Conservation (phyloP, 176 grass and related monocot species). For the Lolium perenne region DNA sequence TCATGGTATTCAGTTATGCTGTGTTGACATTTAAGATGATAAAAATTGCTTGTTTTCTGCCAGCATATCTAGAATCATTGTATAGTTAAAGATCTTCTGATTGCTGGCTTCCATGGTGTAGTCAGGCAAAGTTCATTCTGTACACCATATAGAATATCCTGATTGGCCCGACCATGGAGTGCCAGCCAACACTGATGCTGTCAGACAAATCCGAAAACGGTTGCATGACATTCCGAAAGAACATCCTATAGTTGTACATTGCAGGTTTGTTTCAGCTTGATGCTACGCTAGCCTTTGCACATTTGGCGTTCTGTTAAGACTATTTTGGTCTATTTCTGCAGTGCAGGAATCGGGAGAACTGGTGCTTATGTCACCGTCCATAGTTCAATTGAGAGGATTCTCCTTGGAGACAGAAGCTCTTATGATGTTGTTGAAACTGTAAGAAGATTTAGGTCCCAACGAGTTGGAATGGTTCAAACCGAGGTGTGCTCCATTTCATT, state of each 20-base stretch:
- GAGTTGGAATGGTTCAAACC: slow-evolving; percentile 91
- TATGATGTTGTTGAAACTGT: slow-evolving; percentile 72
- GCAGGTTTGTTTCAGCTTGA: slow-evolving; percentile 73
- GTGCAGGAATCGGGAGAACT: slow-evolving; percentile 97
- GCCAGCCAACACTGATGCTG: slow-evolving; percentile 57
- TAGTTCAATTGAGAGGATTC: slow-evolving; percentile 84
- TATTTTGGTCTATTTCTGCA: slow-evolving; percentile 51
- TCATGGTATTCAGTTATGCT: slow-evolving; percentile 10
- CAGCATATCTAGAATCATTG: slow-evolving; percentile 1
- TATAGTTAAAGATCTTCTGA: slow-evolving; percentile 24
- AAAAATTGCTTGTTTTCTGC: slow-evolving; percentile 3
- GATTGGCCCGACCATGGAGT: slow-evolving; percentile 90
- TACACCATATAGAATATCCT: slow-evolving; percentile 81
- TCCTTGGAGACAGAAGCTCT: slow-evolving; percentile 74
- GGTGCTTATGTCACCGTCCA: slow-evolving; percentile 80
- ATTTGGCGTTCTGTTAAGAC: slow-evolving; percentile 24
- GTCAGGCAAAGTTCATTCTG: slow-evolving; percentile 63
- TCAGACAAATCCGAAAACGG: slow-evolving; percentile 73
- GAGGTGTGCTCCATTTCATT: slow-evolving; percentile 49
- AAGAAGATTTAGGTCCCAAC: slow-evolving; percentile 73
- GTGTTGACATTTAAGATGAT: slow-evolving; percentile 14
- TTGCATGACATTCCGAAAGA: slow-evolving; percentile 56
- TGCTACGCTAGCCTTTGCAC: neutral
- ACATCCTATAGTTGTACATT: slow-evolving; percentile 82
- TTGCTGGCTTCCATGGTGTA: slow-evolving; percentile 45